phyloP scores from a whole-genome alignment of 1,284 basidiomycete genomes.

The Trametes pubescens region DNA sequence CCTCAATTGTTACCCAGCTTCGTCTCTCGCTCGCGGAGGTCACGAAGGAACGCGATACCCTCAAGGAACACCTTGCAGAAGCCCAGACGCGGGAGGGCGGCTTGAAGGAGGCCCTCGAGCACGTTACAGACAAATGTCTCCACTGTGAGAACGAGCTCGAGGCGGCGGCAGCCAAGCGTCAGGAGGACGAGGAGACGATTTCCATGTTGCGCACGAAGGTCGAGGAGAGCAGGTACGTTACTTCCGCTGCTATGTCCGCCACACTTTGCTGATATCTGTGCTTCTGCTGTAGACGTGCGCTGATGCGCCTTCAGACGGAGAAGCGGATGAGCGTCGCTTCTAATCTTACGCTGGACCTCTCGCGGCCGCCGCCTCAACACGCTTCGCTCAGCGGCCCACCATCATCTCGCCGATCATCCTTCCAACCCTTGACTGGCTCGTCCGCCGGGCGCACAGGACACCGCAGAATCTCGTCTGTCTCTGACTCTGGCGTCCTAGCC shows the following conservation, averaged over 20 bases:
- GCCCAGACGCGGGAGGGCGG: constrained; percentile 62
- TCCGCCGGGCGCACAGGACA: constrained; percentile 58
- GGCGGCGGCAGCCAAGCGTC: constrained; percentile 64
- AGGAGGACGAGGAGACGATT: constrained; percentile 86
- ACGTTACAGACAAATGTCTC: constrained; percentile 70
- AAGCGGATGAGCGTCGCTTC: constrained; percentile 68
- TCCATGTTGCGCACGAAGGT: constrained; percentile 83
- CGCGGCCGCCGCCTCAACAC: constrained; percentile 51
- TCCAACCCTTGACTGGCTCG: constrained; percentile 70
- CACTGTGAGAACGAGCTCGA: constrained; percentile 68
- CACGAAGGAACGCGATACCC: constrained; percentile 71
- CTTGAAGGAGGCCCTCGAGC: constrained; percentile 64
- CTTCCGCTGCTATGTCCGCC: not conserved
- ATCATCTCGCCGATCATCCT: constrained; percentile 73
- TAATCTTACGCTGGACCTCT: constrained; percentile 59
- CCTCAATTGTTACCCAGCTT: constrained; percentile 76
- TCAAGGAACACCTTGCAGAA: constrained; percentile 59
- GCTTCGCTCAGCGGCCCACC: constrained; percentile 50
- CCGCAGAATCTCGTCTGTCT: constrained; percentile 73
- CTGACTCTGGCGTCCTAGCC: constrained; percentile 54
- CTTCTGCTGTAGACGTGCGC: constrained; percentile 65
- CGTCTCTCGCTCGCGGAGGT: constrained; percentile 66
- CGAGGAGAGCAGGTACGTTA: constrained; percentile 84
- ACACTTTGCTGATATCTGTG: not conserved
- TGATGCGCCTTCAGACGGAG: constrained; percentile 92